Conservation (phyloP, 306 rosid species). For the Cucurbita ficifolia region DNA sequence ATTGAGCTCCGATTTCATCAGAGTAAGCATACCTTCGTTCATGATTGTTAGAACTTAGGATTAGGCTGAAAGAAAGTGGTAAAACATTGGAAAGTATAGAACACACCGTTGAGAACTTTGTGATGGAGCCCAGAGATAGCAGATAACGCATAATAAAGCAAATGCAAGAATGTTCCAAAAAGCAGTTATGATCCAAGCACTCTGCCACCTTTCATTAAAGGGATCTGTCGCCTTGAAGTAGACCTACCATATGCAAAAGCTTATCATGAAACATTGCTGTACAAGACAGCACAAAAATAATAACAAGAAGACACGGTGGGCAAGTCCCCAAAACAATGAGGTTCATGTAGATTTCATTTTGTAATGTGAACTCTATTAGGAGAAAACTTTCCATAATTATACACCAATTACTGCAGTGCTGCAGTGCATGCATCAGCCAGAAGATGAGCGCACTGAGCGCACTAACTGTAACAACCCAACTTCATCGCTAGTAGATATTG, state of each 20-base stretch:
- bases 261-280: not conserved
- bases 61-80: not conserved
- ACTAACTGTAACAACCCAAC: too few relatives aligned
- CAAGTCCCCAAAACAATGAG: not conserved
- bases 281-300: not conserved
- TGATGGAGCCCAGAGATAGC: constrained; percentile 98
- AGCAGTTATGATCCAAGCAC: constrained; percentile 93
- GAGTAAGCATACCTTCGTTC: constrained; percentile 76
- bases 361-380: not conserved
- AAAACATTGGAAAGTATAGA: not conserved
- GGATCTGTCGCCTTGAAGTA: constrained; percentile 98
- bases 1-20: constrained; percentile 66
- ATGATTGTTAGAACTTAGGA: not conserved
- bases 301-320: not conserved
- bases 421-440: not conserved
- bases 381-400: not conserved
- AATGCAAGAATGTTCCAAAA: constrained; percentile 88
- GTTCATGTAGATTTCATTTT: not conserved
- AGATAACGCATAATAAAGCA: constrained; percentile 66
- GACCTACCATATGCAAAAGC: constrained; percentile 35
- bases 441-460: not conserved
- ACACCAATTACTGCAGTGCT: not conserved
- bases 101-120: constrained; percentile 86
- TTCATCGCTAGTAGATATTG: too few relatives aligned
- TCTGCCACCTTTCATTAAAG: constrained; percentile 90